Conservation (phyloP, 140 eudicot species). For the Oenanthe javanica region DNA sequence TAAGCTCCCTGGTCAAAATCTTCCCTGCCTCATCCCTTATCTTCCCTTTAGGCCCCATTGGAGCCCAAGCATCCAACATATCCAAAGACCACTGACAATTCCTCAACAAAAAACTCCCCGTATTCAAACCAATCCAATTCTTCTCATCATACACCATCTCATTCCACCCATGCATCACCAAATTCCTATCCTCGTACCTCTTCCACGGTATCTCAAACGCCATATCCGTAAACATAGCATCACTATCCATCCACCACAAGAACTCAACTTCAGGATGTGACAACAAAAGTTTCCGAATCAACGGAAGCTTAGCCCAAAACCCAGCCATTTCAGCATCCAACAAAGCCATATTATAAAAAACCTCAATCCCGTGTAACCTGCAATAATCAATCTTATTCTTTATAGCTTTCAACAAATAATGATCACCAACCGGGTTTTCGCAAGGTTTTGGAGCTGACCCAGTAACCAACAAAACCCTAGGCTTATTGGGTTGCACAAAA, state of each 20-base stretch:
- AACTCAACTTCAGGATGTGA: constrained; percentile 6
- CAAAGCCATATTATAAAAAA: constrained; percentile 7
- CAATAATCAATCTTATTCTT: constrained; percentile 92
- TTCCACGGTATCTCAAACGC: constrained; percentile 92
- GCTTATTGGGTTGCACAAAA: constrained; percentile 51
- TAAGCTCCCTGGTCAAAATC: constrained; percentile 65
- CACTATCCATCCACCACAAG: constrained; percentile 84
- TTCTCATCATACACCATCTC: constrained; percentile 77
- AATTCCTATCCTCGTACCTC: constrained; percentile 58
- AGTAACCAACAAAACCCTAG: constrained; percentile 79
- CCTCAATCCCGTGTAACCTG: constrained; percentile 79
- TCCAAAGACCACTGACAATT: constrained; percentile 91
- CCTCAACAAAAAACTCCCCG: constrained; percentile 84
- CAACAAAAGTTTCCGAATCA: constrained; percentile 2
- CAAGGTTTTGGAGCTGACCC: constrained; percentile 96
- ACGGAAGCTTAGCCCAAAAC: constrained; percentile 3
- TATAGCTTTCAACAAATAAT: constrained; percentile 71
- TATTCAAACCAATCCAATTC: constrained; percentile 95
- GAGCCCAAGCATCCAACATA: constrained; percentile 76
- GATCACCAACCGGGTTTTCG: constrained; percentile 97
- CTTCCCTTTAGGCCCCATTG: constrained; percentile 94
- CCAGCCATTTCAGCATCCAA: constrained; percentile 10
- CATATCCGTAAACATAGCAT: constrained; percentile 98
- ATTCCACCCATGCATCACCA: constrained; percentile 92
- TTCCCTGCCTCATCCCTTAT: constrained; percentile 74